Conservation (phyloP, 2,329 filamentous ascomycete species). For the Talaromyces sp. region DNA sequence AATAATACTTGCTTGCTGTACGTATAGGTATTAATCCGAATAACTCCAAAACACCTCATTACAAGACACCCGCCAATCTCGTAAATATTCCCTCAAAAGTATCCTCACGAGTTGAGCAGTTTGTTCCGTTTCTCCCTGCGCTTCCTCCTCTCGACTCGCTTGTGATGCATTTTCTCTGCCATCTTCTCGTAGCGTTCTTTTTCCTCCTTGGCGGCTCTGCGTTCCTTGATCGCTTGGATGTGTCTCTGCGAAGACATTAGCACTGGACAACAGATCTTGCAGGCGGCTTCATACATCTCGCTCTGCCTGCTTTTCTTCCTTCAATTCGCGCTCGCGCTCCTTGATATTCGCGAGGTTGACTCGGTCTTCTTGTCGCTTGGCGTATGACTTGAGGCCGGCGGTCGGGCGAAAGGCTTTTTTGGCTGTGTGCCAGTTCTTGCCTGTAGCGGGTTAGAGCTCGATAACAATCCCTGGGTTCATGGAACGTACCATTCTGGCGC, state of each 20-base stretch:
- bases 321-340: constrained; percentile 91
- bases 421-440: constrained; percentile 87
- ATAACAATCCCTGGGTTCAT: constrained; percentile 3
- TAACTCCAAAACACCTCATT: neutral
- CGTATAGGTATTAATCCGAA: neutral
- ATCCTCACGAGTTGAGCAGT: constrained; percentile 38
- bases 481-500: constrained; percentile 70
- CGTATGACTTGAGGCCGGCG: constrained; percentile 71
- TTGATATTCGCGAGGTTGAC: constrained; percentile 71
- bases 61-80: neutral
- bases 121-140: constrained; percentile 87
- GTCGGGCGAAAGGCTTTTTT: constrained; percentile 82
- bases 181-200: constrained; percentile 88
- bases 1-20: neutral
- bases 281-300: constrained; percentile 59
- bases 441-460: constrained; percentile 44
- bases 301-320: constrained; percentile 89
- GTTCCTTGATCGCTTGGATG: constrained; percentile 76
- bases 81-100: neutral
- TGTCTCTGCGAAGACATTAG: constrained; percentile 51
- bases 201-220: constrained; percentile 83
- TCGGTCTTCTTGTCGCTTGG: constrained; percentile 67
- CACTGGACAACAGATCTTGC: neutral
- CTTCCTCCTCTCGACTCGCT: constrained; percentile 88
- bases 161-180: constrained; percentile 96